Evolutionary conservation across 2,329 filamentous ascomycete genomes (phyloP).

Genomic region (Dothistroma pini): DNA sequence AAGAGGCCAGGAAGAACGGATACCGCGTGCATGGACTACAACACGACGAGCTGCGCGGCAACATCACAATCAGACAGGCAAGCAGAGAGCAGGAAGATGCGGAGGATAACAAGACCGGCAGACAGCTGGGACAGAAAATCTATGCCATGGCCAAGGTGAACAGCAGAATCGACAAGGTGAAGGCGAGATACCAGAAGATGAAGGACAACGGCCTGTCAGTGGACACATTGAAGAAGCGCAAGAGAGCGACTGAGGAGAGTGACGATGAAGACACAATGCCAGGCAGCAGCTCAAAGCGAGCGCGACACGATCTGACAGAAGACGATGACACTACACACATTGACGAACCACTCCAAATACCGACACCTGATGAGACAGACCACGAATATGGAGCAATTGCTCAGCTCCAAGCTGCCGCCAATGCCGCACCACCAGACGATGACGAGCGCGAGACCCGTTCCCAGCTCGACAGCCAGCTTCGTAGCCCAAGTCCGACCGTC

Average conservation of each 20-base stretch:
- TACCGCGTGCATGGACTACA: background rate
- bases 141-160: constrained; percentile 16
- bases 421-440: background rate
- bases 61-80: background rate
- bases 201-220: background rate
- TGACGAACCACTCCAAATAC: background rate
- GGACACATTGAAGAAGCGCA: background rate
- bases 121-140: constrained; percentile 4
- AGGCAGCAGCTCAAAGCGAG: background rate
- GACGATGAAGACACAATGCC: background rate
- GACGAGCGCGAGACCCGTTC: constrained; percentile 1
- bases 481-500: background rate
- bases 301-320: background rate
- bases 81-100: background rate
- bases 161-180: constrained; percentile 4
- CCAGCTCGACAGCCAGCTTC: constrained; percentile 1
- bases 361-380: background rate
- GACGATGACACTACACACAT: background rate
- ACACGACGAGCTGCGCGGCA: background rate
- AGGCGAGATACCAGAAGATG: constrained; percentile 2
- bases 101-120: background rate
- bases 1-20: background rate
- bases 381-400: background rate
- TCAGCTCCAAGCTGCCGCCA: background rate
- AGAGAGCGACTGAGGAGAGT: background rate